Conservation (phyloP, 1,284 basidiomycete species). For the Trichosporon inkin region DNA sequence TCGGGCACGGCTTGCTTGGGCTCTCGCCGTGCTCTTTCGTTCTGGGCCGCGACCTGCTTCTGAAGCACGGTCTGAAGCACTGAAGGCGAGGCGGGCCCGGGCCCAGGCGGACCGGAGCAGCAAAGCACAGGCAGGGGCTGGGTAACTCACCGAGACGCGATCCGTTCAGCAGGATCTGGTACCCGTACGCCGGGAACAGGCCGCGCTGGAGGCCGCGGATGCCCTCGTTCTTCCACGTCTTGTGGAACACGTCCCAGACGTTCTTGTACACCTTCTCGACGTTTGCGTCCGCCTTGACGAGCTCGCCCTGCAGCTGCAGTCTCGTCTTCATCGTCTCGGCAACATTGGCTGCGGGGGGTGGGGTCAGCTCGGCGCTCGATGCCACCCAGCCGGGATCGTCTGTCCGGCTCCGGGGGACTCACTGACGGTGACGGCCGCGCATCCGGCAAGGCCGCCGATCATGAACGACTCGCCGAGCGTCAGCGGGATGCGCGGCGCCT, state of each 20-base stretch:
- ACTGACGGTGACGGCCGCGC: slow-evolving; percentile 67
- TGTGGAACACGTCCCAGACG: slow-evolving; percentile 77
- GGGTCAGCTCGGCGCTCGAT: too few relatives aligned
- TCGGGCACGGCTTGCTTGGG: too few relatives aligned
- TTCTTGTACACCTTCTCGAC: slow-evolving; percentile 78
- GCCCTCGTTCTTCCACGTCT: slow-evolving; percentile 90
- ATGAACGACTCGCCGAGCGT: slow-evolving; percentile 65
- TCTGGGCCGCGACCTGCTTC: too few relatives aligned
- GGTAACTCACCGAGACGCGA: slow-evolving; percentile 80
- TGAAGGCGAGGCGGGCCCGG: too few relatives aligned
- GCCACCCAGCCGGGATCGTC: too few relatives aligned
- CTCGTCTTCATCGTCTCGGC: slow-evolving; percentile 88
- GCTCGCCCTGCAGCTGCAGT: slow-evolving; percentile 88
- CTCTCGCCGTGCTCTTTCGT: not conserved
- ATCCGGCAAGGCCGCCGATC: slow-evolving; percentile 82
- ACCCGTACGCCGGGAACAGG: slow-evolving; percentile 84
- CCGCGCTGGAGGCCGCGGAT: slow-evolving; percentile 86
- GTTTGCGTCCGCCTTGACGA: slow-evolving; percentile 62
- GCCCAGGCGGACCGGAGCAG: too few relatives aligned
- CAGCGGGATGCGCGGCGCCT: slow-evolving; percentile 27
- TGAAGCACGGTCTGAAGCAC: too few relatives aligned
- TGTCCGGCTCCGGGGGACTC: slow-evolving; percentile 24
- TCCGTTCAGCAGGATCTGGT: slow-evolving; percentile 92
- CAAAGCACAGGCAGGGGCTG: too few relatives aligned
- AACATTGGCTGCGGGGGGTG: slow-evolving; percentile 54